These are phyloP conservation scores for Aspergillus olivimuriae DNA, from an alignment of 495 filamentous ascomycete species.

Conservation along the genomic window DNA sequence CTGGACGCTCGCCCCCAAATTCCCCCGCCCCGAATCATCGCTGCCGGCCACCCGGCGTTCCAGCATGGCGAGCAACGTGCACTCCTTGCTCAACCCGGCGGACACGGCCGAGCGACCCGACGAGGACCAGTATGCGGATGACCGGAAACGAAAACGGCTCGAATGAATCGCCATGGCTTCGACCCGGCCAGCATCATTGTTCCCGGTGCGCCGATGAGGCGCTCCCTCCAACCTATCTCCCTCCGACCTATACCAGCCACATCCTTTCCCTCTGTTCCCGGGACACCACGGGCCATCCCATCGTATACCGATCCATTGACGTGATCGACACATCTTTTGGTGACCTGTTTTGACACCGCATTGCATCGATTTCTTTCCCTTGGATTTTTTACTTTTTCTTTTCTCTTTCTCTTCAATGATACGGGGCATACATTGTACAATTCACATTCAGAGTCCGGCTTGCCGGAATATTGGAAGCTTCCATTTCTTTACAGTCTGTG, in stretches of 20 bases:
- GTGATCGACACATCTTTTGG: no score
- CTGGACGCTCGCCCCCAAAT: conserved; percentile 49
- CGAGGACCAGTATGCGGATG: conserved; percentile 61
- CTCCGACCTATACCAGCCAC: no score
- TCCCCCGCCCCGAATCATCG: conserved; percentile 38
- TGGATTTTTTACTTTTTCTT: conserved; percentile 4
- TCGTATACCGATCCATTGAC: no score
- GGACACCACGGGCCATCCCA: no score
- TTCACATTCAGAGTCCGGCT: conserved; percentile 1
- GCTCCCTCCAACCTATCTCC: no score
- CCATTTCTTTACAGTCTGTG: conserved; percentile 1
- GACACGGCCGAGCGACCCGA: conserved; percentile 68
- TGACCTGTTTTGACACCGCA: no score
- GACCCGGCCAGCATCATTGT: no score
- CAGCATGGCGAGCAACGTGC: conserved; percentile 73
- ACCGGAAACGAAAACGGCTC: conserved; percentile 76
- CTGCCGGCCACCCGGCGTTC: conserved; percentile 61
- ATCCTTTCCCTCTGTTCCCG: no score
- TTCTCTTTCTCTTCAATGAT: conserved; percentile 13
- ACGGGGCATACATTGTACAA: conserved; percentile 16
- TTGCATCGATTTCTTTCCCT: no score
- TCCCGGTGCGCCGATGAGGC: no score
- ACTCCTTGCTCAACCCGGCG: conserved; percentile 78
- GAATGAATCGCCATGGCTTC: no score
- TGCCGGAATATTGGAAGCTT: conserved; percentile 6